Percentiles rank a stretch among this genome's conserved stretches.
Evolutionary conservation across 2,329 filamentous ascomycete genomes (phyloP).

Genomic region (Talaromyces sp.): DNA sequence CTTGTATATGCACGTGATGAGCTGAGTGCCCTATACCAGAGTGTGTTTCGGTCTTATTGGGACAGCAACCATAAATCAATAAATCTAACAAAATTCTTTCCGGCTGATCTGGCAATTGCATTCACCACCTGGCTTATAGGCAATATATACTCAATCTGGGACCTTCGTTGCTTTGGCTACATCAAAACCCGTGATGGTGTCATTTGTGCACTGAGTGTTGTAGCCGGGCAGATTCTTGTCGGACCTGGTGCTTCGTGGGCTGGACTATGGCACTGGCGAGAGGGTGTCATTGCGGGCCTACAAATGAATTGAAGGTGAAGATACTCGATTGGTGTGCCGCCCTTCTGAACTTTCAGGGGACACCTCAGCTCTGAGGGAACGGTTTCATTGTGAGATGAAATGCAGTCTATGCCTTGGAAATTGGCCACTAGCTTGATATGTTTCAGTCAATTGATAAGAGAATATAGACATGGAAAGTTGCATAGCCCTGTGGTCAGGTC

Average conservation of each 20-base stretch:
- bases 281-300: background rate
- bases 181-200: background rate
- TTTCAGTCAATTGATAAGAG: background rate
- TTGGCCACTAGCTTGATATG: background rate
- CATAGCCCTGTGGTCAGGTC: background rate
- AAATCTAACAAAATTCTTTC: background rate
- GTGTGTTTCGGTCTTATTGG: background rate
- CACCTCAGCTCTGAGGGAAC: background rate
- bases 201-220: background rate
- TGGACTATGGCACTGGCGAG: background rate
- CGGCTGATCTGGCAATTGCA: background rate
- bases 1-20: background rate
- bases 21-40: background rate
- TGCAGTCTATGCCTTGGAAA: background rate
- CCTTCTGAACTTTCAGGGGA: background rate
- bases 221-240: background rate
- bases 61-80: background rate
- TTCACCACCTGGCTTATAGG: background rate
- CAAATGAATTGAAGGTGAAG: background rate
- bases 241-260: background rate
- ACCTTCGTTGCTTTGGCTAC: background rate
- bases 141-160: background rate
- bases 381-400: background rate
- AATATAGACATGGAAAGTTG: background rate
- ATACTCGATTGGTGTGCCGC: background rate